A percentile compares a stretch with the other conserved stretches of the same genome.
phyloP scores from a whole-genome alignment of 202 grass and related monocot species.

The Digitaria exilis region DNA sequence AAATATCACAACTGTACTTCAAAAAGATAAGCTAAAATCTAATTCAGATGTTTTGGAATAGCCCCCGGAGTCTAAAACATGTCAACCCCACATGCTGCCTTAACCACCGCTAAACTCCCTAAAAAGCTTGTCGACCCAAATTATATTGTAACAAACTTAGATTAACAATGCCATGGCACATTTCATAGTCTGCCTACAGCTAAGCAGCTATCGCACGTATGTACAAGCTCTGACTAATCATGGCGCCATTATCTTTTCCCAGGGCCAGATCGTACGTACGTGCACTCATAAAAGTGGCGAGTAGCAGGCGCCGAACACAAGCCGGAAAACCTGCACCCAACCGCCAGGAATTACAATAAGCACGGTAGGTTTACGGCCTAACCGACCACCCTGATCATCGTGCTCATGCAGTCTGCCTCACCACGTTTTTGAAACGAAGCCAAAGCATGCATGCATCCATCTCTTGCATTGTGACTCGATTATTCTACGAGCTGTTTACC shows the following conservation, averaged over 20 bases:
- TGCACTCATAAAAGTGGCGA: neutral
- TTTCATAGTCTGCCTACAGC: neutral
- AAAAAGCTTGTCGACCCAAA: slow-evolving; percentile 28
- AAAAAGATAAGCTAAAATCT: neutral
- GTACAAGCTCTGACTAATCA: neutral
- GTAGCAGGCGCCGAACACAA: slow-evolving; percentile 26
- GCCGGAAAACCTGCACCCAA: slow-evolving; percentile 33
- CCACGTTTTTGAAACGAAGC: neutral
- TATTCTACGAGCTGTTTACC: neutral
- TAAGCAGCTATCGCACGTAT: slow-evolving; percentile 1
- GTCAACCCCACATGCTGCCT: slow-evolving; percentile 39
- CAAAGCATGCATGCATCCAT: slow-evolving; percentile 1
- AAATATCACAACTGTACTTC: slow-evolving; percentile 5
- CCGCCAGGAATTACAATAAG: slow-evolving; percentile 32
- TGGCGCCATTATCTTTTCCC: neutral
- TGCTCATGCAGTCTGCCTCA: neutral
- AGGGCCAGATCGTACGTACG: neutral
- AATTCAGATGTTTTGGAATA: slow-evolving; percentile 2
- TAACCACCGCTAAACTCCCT: slow-evolving; percentile 19
- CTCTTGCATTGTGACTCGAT: neutral
- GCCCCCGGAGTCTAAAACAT: slow-evolving; percentile 7
- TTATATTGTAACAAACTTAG: neutral
- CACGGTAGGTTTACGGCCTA: slow-evolving; percentile 39
- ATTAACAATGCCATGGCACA: neutral
- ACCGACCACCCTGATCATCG: slow-evolving; percentile 40